Evolutionary conservation across 2,329 filamentous ascomycete genomes (phyloP).

Genomic region (Talaromyces amestolkiae): DNA sequence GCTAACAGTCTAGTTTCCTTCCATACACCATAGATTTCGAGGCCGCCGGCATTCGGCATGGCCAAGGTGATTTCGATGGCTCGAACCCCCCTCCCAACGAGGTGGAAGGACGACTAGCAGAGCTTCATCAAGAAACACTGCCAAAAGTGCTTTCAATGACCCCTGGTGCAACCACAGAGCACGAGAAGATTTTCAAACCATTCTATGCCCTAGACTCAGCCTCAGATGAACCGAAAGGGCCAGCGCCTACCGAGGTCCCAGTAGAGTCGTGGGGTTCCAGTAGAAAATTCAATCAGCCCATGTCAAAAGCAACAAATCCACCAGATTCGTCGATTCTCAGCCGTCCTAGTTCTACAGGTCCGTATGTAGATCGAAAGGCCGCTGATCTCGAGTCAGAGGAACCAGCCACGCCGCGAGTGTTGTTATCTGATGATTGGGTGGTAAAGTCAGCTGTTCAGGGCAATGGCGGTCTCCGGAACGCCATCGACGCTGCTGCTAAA

Average conservation of each 20-base stretch:
- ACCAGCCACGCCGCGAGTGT: conserved; percentile 58
- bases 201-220: conserved; percentile 29
- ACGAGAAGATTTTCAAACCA: conserved; percentile 40
- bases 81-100: conserved; percentile 26
- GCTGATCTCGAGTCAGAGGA: conserved; percentile 22
- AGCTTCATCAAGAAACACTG: conserved; percentile 22
- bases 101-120: conserved; percentile 28
- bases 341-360: conserved; percentile 27
- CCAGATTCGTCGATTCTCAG: conserved; percentile 72
- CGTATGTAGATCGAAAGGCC: conserved; percentile 23
- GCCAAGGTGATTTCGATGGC: conserved; percentile 26
- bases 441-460: conserved; percentile 83
- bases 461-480: conserved; percentile 86
- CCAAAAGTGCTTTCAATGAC: conserved; percentile 30
- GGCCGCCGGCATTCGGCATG: conserved; percentile 24
- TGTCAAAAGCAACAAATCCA: conserved; percentile 69
- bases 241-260: conserved; percentile 62
- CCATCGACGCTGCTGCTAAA: conserved; percentile 72
- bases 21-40: conserved; percentile 40
- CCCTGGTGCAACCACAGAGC: conserved; percentile 39
- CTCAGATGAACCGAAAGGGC: conserved; percentile 31
- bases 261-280: conserved; percentile 71
- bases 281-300: conserved; percentile 71
- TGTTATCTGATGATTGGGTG: conserved; percentile 73
- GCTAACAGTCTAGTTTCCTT: conserved; percentile 30